Conservation (phyloP, 108 stramenopile species). For the Cyclotella choctawhatcheeana region DNA sequence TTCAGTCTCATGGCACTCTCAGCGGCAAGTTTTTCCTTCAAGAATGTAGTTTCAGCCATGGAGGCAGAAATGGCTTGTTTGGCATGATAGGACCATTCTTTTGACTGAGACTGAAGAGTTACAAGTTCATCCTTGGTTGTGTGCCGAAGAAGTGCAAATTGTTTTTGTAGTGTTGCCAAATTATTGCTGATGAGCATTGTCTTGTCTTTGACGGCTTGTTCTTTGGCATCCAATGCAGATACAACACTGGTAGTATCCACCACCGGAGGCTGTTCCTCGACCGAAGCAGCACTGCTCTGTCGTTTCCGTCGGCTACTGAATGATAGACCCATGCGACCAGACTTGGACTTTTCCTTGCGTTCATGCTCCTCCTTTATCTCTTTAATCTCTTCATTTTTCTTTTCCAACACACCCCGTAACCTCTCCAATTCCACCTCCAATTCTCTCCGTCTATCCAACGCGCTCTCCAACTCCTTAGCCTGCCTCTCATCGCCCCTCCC, state of each 20-base stretch:
- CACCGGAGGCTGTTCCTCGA: background rate
- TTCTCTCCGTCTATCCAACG: conserved; percentile 45
- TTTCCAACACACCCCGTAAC: conserved; percentile 27
- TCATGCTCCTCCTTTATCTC: conserved; percentile 36
- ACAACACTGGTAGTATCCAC: background rate
- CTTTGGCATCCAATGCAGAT: background rate
- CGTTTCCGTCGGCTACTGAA: conserved; percentile 16
- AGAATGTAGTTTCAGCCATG: conserved; percentile 54
- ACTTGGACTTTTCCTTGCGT: conserved; percentile 38
- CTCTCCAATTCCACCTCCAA: conserved; percentile 64
- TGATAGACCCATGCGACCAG: conserved; percentile 28
- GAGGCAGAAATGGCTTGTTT: conserved; percentile 46
- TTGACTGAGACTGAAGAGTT: conserved; percentile 35
- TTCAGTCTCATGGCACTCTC: conserved; percentile 77
- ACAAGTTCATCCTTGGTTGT: conserved; percentile 58
- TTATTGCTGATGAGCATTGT: background rate
- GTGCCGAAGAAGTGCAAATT: conserved; percentile 57
- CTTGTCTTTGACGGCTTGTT: conserved; percentile 2
- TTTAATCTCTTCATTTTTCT: conserved; percentile 29
- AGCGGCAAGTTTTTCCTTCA: conserved; percentile 73
- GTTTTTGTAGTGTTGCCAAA: conserved; percentile 21
- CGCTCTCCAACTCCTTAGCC: conserved; percentile 36
- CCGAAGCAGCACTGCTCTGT: conserved; percentile 3
- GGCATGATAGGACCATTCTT: conserved; percentile 54
- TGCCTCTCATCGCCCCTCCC: conserved; percentile 42